phyloP scores from a whole-genome alignment of 1,139 yeast genomes.

The Blastobotrys illinoisensis region DNA sequence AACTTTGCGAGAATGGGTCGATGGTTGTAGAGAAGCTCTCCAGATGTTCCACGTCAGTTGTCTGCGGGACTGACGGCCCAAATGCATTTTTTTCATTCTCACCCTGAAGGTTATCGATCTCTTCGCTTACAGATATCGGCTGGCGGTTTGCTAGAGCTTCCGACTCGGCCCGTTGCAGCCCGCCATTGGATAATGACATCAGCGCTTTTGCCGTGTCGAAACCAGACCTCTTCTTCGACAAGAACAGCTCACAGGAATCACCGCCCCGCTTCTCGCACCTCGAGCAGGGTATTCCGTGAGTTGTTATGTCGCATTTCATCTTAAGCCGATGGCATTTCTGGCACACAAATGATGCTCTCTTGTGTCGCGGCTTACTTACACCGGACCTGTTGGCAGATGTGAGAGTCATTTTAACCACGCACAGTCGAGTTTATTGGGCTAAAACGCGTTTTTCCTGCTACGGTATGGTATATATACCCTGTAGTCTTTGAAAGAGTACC shows the following conservation, averaged over 20 bases:
- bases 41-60: not conserved
- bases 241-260: constrained; percentile 6
- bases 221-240: constrained; percentile 10
- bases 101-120: not conserved
- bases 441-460: no score
- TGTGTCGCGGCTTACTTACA: not conserved
- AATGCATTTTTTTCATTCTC: not conserved
- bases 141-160: not conserved
- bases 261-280: constrained; percentile 10
- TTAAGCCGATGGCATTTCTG: constrained; percentile 12
- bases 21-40: not conserved
- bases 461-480: no score
- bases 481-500: no score
- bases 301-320: constrained; percentile 14
- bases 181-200: not conserved
- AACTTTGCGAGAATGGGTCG: not conserved
- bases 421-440: no score
- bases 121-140: not conserved
- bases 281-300: constrained; percentile 14
- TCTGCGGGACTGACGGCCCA: not conserved
- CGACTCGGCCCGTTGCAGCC: not conserved
- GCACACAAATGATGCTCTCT: constrained; percentile 12
- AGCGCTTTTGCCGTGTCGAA: constrained; percentile 3
- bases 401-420: not conserved
- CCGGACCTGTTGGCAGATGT: not conserved